A percentile compares a stretch with the other conserved stretches of the same genome.
Conservation (phyloP, 306 rosid species). For the Mimosa pudica region DNA sequence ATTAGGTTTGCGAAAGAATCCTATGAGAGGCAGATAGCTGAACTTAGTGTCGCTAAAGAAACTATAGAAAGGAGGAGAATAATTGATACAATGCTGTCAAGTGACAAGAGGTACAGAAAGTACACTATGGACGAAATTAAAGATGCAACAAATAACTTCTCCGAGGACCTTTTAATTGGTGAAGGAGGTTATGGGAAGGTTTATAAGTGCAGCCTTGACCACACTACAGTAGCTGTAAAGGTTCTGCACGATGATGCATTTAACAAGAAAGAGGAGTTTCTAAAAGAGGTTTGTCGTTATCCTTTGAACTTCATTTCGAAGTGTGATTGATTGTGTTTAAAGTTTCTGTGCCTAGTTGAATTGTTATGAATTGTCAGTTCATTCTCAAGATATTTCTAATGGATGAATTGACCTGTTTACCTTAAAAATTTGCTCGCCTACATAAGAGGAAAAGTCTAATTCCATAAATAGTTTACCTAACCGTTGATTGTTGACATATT, state of each 20-base stretch:
- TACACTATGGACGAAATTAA: conserved; percentile 78
- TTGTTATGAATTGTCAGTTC: conserved; percentile 13
- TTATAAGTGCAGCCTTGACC: conserved; percentile 87
- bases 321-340: conserved; percentile 18
- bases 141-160: conserved; percentile 68
- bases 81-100: conserved; percentile 66
- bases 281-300: conserved; percentile 70
- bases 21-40: conserved; percentile 82
- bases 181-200: conserved; percentile 98
- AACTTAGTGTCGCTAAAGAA: conserved; percentile 68
- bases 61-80: conserved; percentile 69
- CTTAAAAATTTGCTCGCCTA: conserved; percentile 9
- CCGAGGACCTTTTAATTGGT: conserved; percentile 66
- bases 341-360: conserved; percentile 34
- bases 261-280: conserved; percentile 78
- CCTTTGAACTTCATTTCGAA: conserved; percentile 29
- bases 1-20: conserved; percentile 68
- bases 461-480: conserved; percentile 15
- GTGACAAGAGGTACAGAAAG: conserved; percentile 79
- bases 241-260: conserved; percentile 57
- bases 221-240: conserved; percentile 89
- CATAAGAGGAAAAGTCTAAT: conserved; percentile 9
- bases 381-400: conserved; percentile 24
- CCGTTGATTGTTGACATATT: conserved; percentile 26
- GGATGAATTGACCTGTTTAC: conserved; percentile 17